phyloP scores from a whole-genome alignment of 2,329 filamentous ascomycete genomes.

The Colletotrichum viniferum region DNA sequence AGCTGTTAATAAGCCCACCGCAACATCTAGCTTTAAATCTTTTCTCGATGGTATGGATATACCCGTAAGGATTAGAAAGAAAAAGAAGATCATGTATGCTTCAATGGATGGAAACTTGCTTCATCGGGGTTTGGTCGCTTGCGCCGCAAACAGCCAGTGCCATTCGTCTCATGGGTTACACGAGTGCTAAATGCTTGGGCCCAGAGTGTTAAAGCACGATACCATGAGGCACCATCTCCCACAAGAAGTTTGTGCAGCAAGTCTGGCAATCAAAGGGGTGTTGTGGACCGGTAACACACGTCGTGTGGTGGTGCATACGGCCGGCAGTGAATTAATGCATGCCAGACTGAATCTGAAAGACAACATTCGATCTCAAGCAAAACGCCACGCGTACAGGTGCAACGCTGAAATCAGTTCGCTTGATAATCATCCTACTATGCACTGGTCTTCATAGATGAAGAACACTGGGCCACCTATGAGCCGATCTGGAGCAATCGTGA shows the following conservation, averaged over 20 bases:
- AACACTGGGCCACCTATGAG: background rate
- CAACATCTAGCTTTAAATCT: background rate
- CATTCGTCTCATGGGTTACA: background rate
- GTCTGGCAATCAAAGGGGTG: background rate
- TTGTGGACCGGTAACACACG: background rate
- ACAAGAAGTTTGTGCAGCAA: background rate
- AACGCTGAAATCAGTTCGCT: background rate
- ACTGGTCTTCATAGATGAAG: background rate
- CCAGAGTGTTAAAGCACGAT: background rate
- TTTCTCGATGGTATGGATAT: background rate
- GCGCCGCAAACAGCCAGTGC: background rate
- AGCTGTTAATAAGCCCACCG: background rate
- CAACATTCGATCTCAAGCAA: background rate
- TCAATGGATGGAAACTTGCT: background rate
- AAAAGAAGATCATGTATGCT: background rate
- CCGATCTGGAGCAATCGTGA: background rate
- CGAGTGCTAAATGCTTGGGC: background rate
- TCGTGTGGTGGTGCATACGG: background rate
- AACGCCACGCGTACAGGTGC: background rate
- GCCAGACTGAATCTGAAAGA: background rate
- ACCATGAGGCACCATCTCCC: background rate
- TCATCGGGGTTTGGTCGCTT: background rate
- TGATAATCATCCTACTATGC: background rate
- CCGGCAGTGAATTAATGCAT: background rate
- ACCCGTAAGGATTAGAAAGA: background rate